A percentile compares a stretch with the other conserved stretches of the same genome.
Evolutionary conservation across 805 yeast species (phyloP).

Genomic region (Starmerella sirachaensis): DNA sequence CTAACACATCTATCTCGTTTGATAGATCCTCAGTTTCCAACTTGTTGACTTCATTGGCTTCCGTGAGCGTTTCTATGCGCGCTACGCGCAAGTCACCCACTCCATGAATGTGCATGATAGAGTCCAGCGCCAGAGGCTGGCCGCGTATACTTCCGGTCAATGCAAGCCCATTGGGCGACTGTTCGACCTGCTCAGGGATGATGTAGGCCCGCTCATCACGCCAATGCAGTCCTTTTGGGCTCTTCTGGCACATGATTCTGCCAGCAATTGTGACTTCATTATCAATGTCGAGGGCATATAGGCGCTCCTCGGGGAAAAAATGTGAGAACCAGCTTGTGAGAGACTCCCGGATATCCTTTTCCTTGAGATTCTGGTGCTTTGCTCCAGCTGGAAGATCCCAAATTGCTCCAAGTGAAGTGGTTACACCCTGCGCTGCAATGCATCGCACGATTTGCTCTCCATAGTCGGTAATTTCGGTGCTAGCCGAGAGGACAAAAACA

Average conservation of each 20-base stretch:
- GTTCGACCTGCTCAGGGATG: slow-evolving; percentile 53
- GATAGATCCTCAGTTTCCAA: no score
- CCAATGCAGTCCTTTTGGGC: slow-evolving; percentile 80
- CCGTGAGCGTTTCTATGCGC: slow-evolving; percentile 32
- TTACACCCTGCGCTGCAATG: slow-evolving; percentile 81
- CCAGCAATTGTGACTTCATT: slow-evolving; percentile 64
- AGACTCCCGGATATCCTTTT: slow-evolving; percentile 54
- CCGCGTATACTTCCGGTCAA: slow-evolving; percentile 85
- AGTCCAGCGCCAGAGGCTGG: slow-evolving; percentile 50
- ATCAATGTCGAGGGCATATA: slow-evolving; percentile 54
- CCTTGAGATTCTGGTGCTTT: slow-evolving; percentile 69
- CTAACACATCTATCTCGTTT: slow-evolving; percentile 24
- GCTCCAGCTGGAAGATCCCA: slow-evolving; percentile 52
- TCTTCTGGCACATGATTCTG: slow-evolving; percentile 69
- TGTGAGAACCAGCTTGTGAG: slow-evolving; percentile 55
- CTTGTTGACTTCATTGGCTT: slow-evolving; percentile 25
- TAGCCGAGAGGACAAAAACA: slow-evolving; percentile 78
- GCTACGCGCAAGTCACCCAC: slow-evolving; percentile 77
- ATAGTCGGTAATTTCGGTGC: slow-evolving; percentile 65
- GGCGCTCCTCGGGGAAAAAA: slow-evolving; percentile 70
- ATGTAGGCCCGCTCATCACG: slow-evolving; percentile 86
- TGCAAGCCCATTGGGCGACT: slow-evolving; percentile 36
- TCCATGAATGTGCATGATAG: slow-evolving; percentile 77
- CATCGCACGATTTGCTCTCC: slow-evolving; percentile 90
- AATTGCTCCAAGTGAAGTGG: slow-evolving; percentile 66